These are phyloP conservation scores for Boletellus emodensis DNA, from an alignment of 768 basidiomycete species.

Conservation along the genomic window DNA sequence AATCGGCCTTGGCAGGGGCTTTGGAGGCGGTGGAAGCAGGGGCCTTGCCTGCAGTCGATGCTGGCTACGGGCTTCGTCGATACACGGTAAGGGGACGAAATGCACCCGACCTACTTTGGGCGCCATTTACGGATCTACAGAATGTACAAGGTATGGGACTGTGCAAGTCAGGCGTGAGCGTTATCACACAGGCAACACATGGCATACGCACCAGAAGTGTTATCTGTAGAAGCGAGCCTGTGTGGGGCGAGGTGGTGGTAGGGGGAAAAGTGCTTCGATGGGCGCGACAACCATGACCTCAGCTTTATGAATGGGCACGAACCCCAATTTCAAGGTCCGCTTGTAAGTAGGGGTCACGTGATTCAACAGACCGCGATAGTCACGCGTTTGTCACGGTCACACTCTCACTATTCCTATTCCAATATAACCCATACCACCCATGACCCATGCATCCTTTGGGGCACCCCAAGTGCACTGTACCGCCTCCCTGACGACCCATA, in stretches of 20 bases:
- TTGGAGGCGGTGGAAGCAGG: conserved; percentile 55
- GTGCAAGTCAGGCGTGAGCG: conserved; percentile 9
- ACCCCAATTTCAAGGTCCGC: conserved; percentile 33
- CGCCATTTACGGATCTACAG: conserved; percentile 33
- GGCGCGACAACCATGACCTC: conserved; percentile 27
- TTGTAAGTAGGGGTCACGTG: conserved; percentile 27
- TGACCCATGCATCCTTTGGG: no score
- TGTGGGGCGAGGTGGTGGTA: conserved; percentile 25
- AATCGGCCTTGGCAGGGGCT: conserved; percentile 46
- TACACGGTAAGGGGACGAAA: conserved; percentile 6
- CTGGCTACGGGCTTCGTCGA: conserved; percentile 33
- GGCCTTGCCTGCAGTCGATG: conserved; percentile 37
- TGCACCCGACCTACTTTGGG: conserved; percentile 31
- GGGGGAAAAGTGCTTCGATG: conserved; percentile 22
- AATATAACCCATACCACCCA: no score
- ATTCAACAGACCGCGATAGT: conserved; percentile 35
- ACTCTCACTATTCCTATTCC: neutral
- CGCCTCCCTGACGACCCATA: no score
- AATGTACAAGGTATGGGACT: conserved; percentile 31
- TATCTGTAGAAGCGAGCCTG: conserved; percentile 16
- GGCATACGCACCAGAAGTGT: conserved; percentile 23
- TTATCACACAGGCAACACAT: neutral
- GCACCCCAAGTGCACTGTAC: no score
- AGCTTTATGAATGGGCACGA: conserved; percentile 34
- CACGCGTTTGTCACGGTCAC: conserved; percentile 32